These are phyloP conservation scores for Cryptococcus maquisensis DNA, from an alignment of 1,284 basidiomycete species.

Conservation along the genomic window DNA sequence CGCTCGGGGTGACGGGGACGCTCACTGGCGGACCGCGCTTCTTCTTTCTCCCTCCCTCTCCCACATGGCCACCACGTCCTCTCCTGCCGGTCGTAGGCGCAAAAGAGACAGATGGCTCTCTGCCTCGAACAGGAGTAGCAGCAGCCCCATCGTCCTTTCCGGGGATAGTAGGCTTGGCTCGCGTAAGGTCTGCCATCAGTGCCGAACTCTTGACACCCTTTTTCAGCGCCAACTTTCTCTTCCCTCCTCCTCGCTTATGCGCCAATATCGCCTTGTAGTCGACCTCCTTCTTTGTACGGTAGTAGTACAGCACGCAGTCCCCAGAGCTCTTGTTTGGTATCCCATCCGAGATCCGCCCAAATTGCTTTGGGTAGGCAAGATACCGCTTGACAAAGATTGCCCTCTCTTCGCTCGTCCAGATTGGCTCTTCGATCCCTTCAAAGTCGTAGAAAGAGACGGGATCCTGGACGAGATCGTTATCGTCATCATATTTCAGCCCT, in stretches of 20 bases:
- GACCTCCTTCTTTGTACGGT: constrained; percentile 87
- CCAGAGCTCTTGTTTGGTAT: constrained; percentile 79
- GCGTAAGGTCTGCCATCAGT: constrained; percentile 37
- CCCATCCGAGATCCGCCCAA: constrained; percentile 68
- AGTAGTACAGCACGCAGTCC: constrained; percentile 92
- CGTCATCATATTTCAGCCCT: constrained; percentile 67
- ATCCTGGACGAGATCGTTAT: constrained; percentile 73
- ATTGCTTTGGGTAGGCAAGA: constrained; percentile 85
- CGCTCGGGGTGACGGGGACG: neutral
- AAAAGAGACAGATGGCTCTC: constrained; percentile 8
- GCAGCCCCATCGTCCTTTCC: neutral
- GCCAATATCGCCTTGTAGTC: constrained; percentile 64
- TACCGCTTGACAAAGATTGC: constrained; percentile 75
- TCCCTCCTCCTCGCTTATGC: constrained; percentile 57
- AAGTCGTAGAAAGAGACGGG: constrained; percentile 74
- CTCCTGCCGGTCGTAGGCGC: constrained; percentile 10
- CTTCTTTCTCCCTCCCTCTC: constrained; percentile 8
- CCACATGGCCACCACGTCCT: constrained; percentile 3
- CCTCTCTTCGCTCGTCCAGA: constrained; percentile 84
- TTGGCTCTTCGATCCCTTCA: constrained; percentile 62
- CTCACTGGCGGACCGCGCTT: neutral
- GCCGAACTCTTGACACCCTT: constrained; percentile 37
- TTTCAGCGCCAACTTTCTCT: constrained; percentile 53
- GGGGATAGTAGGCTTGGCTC: constrained; percentile 26
- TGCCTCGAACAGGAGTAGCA: neutral